Percentiles rank a stretch among this genome's conserved stretches.
These are phyloP conservation scores for Spongospora subterranea DNA, from an alignment of 208 protist genomes.

Conservation along the genomic window DNA sequence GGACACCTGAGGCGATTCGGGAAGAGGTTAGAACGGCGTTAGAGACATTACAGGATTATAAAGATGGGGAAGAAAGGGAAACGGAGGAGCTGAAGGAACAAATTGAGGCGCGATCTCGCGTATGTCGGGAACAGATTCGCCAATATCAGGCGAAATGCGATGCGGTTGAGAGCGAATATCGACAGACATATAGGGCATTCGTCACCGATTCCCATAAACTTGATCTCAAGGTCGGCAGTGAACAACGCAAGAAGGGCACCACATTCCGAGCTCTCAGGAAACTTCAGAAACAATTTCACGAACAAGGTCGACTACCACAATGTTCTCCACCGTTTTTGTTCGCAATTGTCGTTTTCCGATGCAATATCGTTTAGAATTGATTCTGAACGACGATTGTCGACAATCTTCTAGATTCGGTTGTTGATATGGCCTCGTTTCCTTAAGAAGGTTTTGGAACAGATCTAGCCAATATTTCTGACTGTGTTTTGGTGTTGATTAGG, in stretches of 20 bases:
- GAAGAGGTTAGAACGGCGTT: neutral
- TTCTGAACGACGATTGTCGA: neutral
- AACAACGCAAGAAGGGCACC: constrained; percentile 42
- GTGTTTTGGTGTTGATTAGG: too few species aligned
- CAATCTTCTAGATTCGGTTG: neutral
- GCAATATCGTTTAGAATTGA: neutral
- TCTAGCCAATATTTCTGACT: too few species aligned
- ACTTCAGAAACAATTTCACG: neutral
- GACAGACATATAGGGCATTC: neutral
- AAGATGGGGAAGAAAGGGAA: neutral
- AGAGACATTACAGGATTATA: neutral
- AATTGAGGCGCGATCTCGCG: neutral
- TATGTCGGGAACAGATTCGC: neutral
- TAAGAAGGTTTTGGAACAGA: too few species aligned
- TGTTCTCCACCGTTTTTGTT: neutral
- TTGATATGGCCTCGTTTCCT: neutral
- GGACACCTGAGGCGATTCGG: neutral
- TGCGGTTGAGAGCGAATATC: neutral
- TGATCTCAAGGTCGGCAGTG: constrained; percentile 26
- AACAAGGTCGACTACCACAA: neutral
- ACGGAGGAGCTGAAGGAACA: constrained; percentile 20
- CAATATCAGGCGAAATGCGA: neutral
- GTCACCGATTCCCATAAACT: neutral
- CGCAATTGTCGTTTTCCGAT: too few species aligned
- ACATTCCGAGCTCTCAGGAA: constrained; percentile 18